Evolutionary conservation across 345 rosid species (phyloP), one percentile per base, ranked within the genome.

Genomic region (Euphorbia peplus): DNA sequence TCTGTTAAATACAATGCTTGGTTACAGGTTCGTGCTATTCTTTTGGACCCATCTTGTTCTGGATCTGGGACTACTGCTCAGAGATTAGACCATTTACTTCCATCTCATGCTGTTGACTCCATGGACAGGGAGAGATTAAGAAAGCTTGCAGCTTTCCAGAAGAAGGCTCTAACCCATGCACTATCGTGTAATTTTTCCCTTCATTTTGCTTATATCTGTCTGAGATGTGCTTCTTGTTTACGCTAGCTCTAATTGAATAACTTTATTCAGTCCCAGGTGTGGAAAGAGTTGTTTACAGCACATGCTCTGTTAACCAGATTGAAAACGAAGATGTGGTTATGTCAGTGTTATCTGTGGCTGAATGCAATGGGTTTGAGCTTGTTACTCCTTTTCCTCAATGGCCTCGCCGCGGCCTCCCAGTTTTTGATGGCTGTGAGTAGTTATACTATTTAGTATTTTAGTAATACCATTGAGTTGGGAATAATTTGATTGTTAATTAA

Each of bases 1-100:
- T n/a, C n/a, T n/a, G n/a, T n/a, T n/a, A n/a, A n/a, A n/a, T n/a
- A n/a, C n/a, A n/a, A 41, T 71, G 47, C 28, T 1, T 30, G 47
- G 19, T 68, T 25, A 67, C 83, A 91, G 97, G 84, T 91, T 74
- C 81, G 77, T 39, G 95, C 90, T 46, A 91, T 93, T 82, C 90
- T 93, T 70, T 77, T 93, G 73, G 97, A 93, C 76, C 98, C 98
- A 59, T 93, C 97, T 63, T 93, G 98, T 77, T 93, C 97, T 29
- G 98, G 97, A 71, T 91, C 98, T 0, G 97, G 98, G 71, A 93
- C 95, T 44, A 64, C 80, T 21, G 80, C 92, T 35, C 88, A 89
- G 70, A 85, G 98, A 70, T 79, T 93, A 73, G 97, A 93, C 75
- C 91, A 93, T 80, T 84, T 93, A 53, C 95, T 93, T 67, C 98